Conservation (phyloP, 306 rosid genomes). For the Elaeagnus macrophylla region DNA sequence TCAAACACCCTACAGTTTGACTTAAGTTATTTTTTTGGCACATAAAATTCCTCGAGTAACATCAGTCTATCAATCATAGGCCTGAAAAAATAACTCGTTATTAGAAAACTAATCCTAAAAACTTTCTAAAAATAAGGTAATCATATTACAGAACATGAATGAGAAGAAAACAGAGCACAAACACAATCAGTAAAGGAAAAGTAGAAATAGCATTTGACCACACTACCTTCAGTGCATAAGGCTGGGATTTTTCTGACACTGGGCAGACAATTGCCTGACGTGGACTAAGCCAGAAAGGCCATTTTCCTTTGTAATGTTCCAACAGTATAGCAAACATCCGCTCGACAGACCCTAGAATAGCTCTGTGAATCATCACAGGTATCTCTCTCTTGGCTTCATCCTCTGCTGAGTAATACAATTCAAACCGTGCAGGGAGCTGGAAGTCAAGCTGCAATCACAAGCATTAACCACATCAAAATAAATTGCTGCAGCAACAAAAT, state of each 20-base stretch:
- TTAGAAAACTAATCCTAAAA: neutral
- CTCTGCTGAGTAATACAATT: constrained; percentile 84
- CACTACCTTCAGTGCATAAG: constrained; percentile 61
- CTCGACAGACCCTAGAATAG: constrained; percentile 85
- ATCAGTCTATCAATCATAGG: neutral
- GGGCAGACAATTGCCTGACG: constrained; percentile 95
- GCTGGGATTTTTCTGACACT: constrained; percentile 74
- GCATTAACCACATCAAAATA: constrained; percentile 14
- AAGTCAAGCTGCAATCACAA: constrained; percentile 76
- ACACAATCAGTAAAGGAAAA: neutral
- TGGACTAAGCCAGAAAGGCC: constrained; percentile 99
- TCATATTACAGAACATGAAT: neutral
- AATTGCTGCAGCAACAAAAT: neutral
- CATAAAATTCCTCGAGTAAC: neutral
- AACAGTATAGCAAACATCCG: constrained; percentile 88
- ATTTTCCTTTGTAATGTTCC: constrained; percentile 93
- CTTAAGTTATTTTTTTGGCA: neutral
- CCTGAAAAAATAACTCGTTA: no score
- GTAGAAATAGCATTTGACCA: constrained; percentile 2
- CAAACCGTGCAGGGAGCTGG: constrained; percentile 86
- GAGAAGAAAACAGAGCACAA: neutral
- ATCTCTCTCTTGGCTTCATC: constrained; percentile 85
- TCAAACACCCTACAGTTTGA: constrained; percentile 1
- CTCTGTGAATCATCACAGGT: constrained; percentile 96
- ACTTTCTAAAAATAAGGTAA: neutral